phyloP scores from a whole-genome alignment of 2,329 filamentous ascomycete genomes.

The Sarocladium strictum region DNA sequence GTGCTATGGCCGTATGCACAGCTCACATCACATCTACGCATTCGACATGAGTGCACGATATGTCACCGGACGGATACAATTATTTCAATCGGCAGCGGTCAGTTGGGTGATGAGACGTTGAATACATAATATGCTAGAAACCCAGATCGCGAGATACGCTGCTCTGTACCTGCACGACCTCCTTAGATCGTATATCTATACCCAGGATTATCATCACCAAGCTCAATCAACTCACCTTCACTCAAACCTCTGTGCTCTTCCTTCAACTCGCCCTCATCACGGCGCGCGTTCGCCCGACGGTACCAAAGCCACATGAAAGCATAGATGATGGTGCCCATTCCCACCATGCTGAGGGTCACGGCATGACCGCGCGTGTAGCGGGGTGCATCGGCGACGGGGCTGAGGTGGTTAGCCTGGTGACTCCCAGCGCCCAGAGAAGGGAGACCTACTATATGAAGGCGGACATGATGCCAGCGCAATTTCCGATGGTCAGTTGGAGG shows the following conservation, averaged over 20 bases:
- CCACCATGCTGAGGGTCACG: constrained; percentile 53
- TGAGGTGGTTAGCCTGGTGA: constrained; percentile 14
- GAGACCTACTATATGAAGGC: constrained; percentile 53
- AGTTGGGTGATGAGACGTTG: too few relatives aligned
- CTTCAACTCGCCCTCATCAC: constrained; percentile 29
- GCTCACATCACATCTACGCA: too few relatives aligned
- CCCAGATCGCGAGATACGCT: not conserved
- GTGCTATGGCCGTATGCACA: too few relatives aligned
- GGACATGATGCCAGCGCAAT: constrained; percentile 66
- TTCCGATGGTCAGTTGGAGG: constrained; percentile 65
- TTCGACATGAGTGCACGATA: too few relatives aligned
- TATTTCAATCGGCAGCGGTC: too few relatives aligned
- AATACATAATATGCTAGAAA: too few relatives aligned
- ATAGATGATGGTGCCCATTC: constrained; percentile 46
- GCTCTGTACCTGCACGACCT: not conserved
- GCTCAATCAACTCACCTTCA: constrained; percentile 42
- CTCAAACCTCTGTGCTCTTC: constrained; percentile 33
- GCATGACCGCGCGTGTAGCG: constrained; percentile 58
- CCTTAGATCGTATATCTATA: constrained; percentile 38
- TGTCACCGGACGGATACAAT: too few relatives aligned
- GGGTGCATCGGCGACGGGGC: constrained; percentile 41
- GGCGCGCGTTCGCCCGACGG: constrained; percentile 37
- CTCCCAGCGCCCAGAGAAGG: not conserved
- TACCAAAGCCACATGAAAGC: constrained; percentile 50
- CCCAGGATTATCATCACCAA: constrained; percentile 46